Percentiles rank a stretch among this genome's conserved stretches.
Evolutionary conservation across 768 basidiomycete species (phyloP).

Genomic region (Cystobasidium tubakii): DNA sequence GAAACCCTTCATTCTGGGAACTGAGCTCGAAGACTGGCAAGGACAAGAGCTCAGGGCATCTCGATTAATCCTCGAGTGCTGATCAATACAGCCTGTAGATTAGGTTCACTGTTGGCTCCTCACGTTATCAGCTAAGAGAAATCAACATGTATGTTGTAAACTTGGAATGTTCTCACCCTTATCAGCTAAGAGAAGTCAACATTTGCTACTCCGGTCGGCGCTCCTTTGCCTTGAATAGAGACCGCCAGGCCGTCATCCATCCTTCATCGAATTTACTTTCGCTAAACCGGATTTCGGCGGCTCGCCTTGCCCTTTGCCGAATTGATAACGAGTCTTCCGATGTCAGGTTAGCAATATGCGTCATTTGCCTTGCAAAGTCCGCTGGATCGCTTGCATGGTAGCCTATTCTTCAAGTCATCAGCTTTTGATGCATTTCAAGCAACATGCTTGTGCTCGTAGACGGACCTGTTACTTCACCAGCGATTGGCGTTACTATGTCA

Average conservation of each 20-base stretch:
- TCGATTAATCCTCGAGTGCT: too few relatives aligned
- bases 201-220: too few relatives aligned
- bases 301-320: not conserved
- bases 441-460: not conserved
- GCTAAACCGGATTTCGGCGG: constrained; percentile 23
- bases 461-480: constrained; percentile 59
- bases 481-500: constrained; percentile 80
- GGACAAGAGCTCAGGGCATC: too few relatives aligned
- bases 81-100: too few relatives aligned
- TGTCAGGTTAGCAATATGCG: constrained; percentile 7
- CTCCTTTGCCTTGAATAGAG: not conserved
- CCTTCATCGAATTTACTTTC: constrained; percentile 24
- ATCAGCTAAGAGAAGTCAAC: too few relatives aligned
- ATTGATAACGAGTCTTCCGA: not conserved
- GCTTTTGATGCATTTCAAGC: too few relatives aligned
- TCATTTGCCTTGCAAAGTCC: constrained; percentile 24
- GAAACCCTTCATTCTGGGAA: too few relatives aligned
- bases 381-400: constrained; percentile 20
- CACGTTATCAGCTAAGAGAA: too few relatives aligned
- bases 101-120: too few relatives aligned
- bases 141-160: too few relatives aligned
- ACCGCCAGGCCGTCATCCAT: constrained; percentile 31
- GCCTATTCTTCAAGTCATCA: constrained; percentile 4
- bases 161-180: too few relatives aligned
- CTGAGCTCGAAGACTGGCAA: too few relatives aligned